Conservation (phyloP, 139 green algal genomes). For the Chlamydomonas sp. region DNA sequence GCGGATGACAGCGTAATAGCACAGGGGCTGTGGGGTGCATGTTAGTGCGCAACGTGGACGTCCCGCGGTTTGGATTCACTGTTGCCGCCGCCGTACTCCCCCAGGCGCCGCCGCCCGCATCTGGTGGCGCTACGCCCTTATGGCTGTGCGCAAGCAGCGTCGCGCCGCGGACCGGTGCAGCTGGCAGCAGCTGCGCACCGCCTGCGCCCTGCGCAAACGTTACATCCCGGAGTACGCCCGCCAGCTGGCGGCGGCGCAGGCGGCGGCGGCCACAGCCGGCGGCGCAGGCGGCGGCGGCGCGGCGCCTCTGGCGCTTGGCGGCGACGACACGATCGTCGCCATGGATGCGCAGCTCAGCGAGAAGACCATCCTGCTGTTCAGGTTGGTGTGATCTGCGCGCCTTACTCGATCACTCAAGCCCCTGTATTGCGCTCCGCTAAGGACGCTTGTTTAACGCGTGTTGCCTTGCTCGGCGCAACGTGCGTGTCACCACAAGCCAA, state of each 20-base stretch:
- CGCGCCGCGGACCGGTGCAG: neutral
- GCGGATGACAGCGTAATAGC: too few relatives aligned
- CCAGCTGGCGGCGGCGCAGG: conserved; percentile 46
- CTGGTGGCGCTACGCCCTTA: conserved; percentile 88
- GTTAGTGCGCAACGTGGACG: neutral
- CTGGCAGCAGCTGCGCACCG: conserved; percentile 11
- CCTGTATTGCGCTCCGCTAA: too few relatives aligned
- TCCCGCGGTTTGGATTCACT: too few relatives aligned
- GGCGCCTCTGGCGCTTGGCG: conserved; percentile 35
- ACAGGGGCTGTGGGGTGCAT: too few relatives aligned
- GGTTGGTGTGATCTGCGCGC: conserved; percentile 16
- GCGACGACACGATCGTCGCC: conserved; percentile 52
- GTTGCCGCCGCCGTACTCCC: neutral
- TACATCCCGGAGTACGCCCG: conserved; percentile 80
- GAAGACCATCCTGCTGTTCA: conserved; percentile 83
- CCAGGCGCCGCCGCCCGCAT: conserved; percentile 51
- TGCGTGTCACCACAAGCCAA: neutral
- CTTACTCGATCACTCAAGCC: neutral
- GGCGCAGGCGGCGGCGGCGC: neutral
- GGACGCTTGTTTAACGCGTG: too few relatives aligned
- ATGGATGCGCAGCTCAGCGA: conserved; percentile 83
- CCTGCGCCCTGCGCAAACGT: conserved; percentile 56
- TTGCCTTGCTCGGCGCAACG: neutral
- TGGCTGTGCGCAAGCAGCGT: conserved; percentile 51
- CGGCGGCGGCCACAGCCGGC: neutral